Conservation (phyloP, 2,329 filamentous ascomycete genomes). For the Helotiales sp. region DNA sequence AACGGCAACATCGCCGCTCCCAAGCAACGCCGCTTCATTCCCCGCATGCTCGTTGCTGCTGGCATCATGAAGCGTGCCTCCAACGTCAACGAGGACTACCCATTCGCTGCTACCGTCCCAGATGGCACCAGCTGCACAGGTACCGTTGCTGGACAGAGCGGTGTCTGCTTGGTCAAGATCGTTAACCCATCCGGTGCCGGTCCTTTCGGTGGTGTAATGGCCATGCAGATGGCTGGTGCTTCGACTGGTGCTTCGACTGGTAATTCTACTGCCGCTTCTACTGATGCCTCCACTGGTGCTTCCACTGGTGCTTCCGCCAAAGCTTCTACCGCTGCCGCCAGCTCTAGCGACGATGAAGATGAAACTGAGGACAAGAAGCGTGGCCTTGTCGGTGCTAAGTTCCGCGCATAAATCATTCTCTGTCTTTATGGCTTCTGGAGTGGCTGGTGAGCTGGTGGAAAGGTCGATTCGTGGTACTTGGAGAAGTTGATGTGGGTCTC, state of each 20-base stretch:
- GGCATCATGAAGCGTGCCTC: conserved; percentile 33
- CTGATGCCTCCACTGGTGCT: background rate
- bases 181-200: conserved; percentile 42
- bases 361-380: conserved; percentile 3
- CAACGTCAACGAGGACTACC: conserved; percentile 40
- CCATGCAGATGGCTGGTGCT: conserved; percentile 36
- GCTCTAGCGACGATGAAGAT: conserved; percentile 31
- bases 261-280: conserved; percentile 8
- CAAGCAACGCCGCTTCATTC: conserved; percentile 27
- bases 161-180: conserved; percentile 46
- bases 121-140: conserved; percentile 42
- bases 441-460: background rate
- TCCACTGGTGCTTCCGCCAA: too few species aligned
- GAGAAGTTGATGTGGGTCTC: background rate
- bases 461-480: background rate
- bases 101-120: conserved; percentile 39
- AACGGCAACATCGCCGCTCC: conserved; percentile 38
- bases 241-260: background rate
- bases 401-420: conserved; percentile 6
- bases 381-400: conserved; percentile 4
- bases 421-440: background rate
- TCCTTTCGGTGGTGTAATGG: conserved; percentile 43
- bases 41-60: conserved; percentile 29
- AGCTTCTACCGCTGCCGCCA: conserved; percentile 36
- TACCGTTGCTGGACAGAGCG: conserved; percentile 34